Conservation (phyloP, 2,329 filamentous ascomycete species). For the Clonostachys chloroleuca region DNA sequence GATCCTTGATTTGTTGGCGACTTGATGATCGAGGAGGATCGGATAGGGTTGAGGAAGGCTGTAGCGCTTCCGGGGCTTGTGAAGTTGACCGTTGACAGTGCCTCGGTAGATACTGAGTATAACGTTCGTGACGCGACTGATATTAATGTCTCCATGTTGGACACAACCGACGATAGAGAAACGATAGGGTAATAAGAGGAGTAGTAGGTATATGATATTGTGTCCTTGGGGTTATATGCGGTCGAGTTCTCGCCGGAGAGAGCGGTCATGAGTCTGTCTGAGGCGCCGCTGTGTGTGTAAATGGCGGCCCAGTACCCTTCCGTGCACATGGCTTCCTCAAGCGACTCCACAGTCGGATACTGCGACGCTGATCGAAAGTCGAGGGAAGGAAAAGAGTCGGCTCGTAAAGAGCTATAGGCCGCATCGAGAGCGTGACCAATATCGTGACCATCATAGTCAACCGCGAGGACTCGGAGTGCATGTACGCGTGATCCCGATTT, state of each 20-base stretch:
- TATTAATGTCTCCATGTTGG: slow-evolving; percentile 19
- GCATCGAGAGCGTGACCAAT: slow-evolving; percentile 21
- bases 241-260: slow-evolving; percentile 13
- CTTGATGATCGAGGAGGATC: slow-evolving; percentile 16
- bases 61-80: slow-evolving; percentile 14
- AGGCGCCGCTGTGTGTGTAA: slow-evolving; percentile 21
- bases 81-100: slow-evolving; percentile 10
- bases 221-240: slow-evolving; percentile 22
- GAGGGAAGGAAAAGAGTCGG: slow-evolving; percentile 21
- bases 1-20: slow-evolving; percentile 24
- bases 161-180: slow-evolving; percentile 14
- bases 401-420: slow-evolving; percentile 21
- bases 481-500: slow-evolving; percentile 11
- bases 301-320: slow-evolving; percentile 29
- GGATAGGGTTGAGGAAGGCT: slow-evolving; percentile 24
- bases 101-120: slow-evolving; percentile 13
- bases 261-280: slow-evolving; percentile 18
- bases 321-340: slow-evolving; percentile 25
- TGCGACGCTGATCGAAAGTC: slow-evolving; percentile 13
- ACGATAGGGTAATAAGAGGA: slow-evolving; percentile 25
- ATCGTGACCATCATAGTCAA: slow-evolving; percentile 22
- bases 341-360: slow-evolving; percentile 14
- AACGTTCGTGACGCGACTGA: slow-evolving; percentile 12
- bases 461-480: slow-evolving; percentile 15
- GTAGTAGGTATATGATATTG: slow-evolving; percentile 27